A percentile compares a stretch with the other conserved stretches of the same genome.
Conservation (phyloP, 495 filamentous ascomycete species). For the Aspergillus saccharolyticus region DNA sequence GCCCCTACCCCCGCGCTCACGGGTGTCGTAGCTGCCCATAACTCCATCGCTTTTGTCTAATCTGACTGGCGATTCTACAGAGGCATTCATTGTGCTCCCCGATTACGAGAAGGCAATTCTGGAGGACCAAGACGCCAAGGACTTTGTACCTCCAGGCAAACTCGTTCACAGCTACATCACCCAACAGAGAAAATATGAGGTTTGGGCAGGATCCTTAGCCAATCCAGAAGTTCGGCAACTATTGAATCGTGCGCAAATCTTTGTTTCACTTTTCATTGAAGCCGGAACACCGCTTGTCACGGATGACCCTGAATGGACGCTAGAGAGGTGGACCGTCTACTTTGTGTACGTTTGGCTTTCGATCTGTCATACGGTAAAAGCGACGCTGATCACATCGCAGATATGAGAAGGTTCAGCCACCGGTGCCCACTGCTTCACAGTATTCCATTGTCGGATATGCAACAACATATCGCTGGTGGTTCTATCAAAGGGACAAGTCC, state of each 20-base stretch:
- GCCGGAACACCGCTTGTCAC: constrained; percentile 69
- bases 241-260: constrained; percentile 72
- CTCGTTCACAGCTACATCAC: constrained; percentile 47
- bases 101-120: constrained; percentile 58
- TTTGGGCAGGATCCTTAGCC: constrained; percentile 55
- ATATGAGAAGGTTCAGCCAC: constrained; percentile 60
- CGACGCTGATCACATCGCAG: constrained; percentile 20
- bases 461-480: constrained; percentile 78
- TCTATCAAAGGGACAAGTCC: constrained; percentile 29
- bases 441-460: constrained; percentile 82
- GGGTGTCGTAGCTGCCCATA: background rate
- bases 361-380: background rate
- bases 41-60: constrained; percentile 1
- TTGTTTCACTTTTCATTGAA: constrained; percentile 87
- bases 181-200: constrained; percentile 50
- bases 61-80: constrained; percentile 28
- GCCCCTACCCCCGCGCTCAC: background rate
- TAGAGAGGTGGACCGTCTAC: constrained; percentile 83
- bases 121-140: constrained; percentile 43
- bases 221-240: constrained; percentile 58
- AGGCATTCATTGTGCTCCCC: constrained; percentile 55
- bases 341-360: constrained; percentile 50
- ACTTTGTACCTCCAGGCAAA: constrained; percentile 59
- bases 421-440: constrained; percentile 42
- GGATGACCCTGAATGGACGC: constrained; percentile 66